Evolutionary conservation across 495 filamentous ascomycete species (phyloP).

Genomic region (Penicillium robsamsonii): DNA sequence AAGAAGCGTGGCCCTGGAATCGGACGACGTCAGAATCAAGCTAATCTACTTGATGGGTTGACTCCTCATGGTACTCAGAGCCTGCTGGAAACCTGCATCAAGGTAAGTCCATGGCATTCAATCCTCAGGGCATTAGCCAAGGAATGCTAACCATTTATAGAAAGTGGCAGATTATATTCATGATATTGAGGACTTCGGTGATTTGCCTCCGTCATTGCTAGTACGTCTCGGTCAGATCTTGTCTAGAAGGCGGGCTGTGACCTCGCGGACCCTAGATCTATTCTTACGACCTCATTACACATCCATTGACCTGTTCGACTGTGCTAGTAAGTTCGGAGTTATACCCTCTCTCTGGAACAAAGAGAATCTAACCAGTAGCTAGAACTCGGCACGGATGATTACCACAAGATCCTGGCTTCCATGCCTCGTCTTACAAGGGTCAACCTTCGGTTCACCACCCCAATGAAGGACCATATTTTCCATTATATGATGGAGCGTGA

Average conservation of each 20-base stretch:
- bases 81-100: slow-evolving; percentile 74
- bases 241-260: slow-evolving; percentile 72
- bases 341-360: not conserved
- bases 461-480: slow-evolving; percentile 79
- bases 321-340: slow-evolving; percentile 52
- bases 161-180: slow-evolving; percentile 79
- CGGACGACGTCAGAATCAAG: slow-evolving; percentile 69
- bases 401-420: slow-evolving; percentile 73
- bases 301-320: slow-evolving; percentile 75
- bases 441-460: slow-evolving; percentile 74
- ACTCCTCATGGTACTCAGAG: slow-evolving; percentile 66
- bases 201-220: slow-evolving; percentile 64
- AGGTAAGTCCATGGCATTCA: slow-evolving; percentile 38
- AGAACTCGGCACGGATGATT: slow-evolving; percentile 73
- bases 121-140: not conserved
- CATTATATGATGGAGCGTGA: slow-evolving; percentile 73
- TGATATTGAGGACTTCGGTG: slow-evolving; percentile 79
- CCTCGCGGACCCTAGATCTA: slow-evolving; percentile 65
- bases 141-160: slow-evolving; percentile 25
- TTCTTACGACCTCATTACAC: slow-evolving; percentile 70
- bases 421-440: slow-evolving; percentile 65
- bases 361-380: slow-evolving; percentile 14
- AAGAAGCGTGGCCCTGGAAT: slow-evolving; percentile 55
- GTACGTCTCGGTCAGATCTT: slow-evolving; percentile 77
- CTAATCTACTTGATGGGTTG: slow-evolving; percentile 73